Conservation (phyloP, 2,329 filamentous ascomycete genomes). For the Sporothrix luriei region DNA sequence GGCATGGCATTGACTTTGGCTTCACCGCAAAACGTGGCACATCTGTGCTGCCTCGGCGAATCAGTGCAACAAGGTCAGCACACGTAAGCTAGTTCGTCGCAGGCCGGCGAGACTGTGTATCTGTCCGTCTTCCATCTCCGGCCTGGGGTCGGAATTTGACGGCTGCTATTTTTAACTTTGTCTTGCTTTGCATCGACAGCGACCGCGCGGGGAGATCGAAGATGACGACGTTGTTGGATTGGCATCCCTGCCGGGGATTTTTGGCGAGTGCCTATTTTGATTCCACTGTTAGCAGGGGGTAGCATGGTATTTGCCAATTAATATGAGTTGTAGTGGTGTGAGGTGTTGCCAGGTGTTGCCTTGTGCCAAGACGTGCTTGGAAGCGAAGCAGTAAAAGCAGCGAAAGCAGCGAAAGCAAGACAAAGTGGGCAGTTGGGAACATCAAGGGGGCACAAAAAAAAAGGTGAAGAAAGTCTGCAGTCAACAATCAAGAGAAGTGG, state of each 20-base stretch:
- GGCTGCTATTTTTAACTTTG: conserved; percentile 14
- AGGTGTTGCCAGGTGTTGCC: conserved; percentile 3
- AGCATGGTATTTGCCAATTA: not conserved
- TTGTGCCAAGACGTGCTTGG: not conserved
- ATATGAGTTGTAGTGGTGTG: not conserved
- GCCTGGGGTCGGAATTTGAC: not conserved
- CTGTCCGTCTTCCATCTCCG: not conserved
- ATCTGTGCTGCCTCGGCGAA: not conserved
- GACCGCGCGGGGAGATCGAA: conserved; percentile 1
- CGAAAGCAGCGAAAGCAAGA: no score
- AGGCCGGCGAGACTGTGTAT: not conserved
- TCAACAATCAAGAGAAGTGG: not conserved
- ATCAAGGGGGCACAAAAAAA: not conserved
- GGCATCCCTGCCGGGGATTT: not conserved
- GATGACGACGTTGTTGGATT: conserved; percentile 10
- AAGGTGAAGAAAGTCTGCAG: not conserved
- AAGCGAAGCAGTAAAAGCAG: not conserved
- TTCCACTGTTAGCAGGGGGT: not conserved
- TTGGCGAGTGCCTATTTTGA: conserved; percentile 17
- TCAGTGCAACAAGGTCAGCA: not conserved
- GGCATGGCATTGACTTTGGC: not conserved
- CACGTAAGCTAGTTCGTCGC: conserved; percentile 25
- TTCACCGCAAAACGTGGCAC: not conserved
- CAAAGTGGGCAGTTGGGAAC: not conserved
- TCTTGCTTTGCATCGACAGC: not conserved